These are phyloP conservation scores for Aristolochia contorta DNA, from an alignment of 164 flowering plant species.

Conservation along the genomic window DNA sequence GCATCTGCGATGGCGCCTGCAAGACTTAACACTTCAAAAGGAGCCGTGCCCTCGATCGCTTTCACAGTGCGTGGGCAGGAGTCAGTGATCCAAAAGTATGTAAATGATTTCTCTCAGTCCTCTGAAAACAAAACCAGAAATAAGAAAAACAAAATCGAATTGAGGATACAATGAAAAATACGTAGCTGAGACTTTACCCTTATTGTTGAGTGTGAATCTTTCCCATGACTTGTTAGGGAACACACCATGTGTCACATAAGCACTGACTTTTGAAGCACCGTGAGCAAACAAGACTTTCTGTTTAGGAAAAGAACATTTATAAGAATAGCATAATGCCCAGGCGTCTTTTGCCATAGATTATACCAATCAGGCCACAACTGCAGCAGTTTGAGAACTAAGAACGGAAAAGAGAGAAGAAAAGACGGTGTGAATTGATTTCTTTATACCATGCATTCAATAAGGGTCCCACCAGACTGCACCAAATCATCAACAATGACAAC, in stretches of 20 bases:
- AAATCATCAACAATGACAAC: slow-evolving; percentile 97
- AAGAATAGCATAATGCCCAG: too few relatives aligned
- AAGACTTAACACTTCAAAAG: slow-evolving; percentile 87
- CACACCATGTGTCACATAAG: slow-evolving; percentile 91
- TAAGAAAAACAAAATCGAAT: background rate
- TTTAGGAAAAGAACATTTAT: background rate
- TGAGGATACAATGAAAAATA: background rate
- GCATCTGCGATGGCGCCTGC: slow-evolving; percentile 93
- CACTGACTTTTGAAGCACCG: slow-evolving; percentile 93
- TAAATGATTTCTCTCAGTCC: slow-evolving; percentile 44
- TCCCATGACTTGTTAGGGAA: slow-evolving; percentile 88
- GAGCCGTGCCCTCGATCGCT: slow-evolving; percentile 65
- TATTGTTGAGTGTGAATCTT: slow-evolving; percentile 47
- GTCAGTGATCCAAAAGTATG: slow-evolving; percentile 95
- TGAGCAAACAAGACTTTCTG: slow-evolving; percentile 93
- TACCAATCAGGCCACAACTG: too few relatives aligned
- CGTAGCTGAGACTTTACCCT: slow-evolving; percentile 27
- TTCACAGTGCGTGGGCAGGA: slow-evolving; percentile 89
- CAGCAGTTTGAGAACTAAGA: background rate
- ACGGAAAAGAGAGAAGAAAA: background rate
- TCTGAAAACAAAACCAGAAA: slow-evolving; percentile 11
- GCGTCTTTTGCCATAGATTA: too few relatives aligned
- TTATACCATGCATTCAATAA: slow-evolving; percentile 88
- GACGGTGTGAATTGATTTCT: background rate
- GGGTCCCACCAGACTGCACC: slow-evolving; percentile 97